Evolutionary conservation across 352 stramenopile genomes (phyloP).

Genomic region (Phytophthora colocasiae): DNA sequence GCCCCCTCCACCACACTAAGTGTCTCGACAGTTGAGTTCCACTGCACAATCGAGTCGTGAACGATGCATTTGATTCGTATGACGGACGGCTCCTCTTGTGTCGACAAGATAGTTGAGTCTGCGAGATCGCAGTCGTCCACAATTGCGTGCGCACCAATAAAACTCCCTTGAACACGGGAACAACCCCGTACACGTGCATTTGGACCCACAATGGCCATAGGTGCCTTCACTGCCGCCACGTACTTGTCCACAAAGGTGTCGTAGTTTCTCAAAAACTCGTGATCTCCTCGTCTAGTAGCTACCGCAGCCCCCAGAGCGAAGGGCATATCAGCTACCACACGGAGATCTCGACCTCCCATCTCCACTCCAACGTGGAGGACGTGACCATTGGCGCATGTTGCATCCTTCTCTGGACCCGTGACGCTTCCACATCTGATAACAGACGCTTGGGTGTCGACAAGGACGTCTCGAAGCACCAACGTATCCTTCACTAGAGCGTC

Average conservation of each 20-base stretch:
- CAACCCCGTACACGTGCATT: constrained; percentile 71
- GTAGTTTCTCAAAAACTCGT: constrained; percentile 50
- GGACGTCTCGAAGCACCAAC: constrained; percentile 51
- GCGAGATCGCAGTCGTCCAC: constrained; percentile 70
- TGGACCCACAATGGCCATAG: constrained; percentile 58
- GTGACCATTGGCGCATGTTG: constrained; percentile 60
- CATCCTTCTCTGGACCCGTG: constrained; percentile 24
- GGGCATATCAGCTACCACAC: constrained; percentile 74
- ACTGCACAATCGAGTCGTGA: constrained; percentile 72
- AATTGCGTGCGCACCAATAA: constrained; percentile 66
- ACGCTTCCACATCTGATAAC: constrained; percentile 79
- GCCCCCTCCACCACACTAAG: constrained; percentile 69
- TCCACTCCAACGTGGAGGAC: constrained; percentile 85
- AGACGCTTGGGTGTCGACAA: constrained; percentile 56
- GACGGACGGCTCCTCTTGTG: constrained; percentile 44
- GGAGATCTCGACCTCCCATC: constrained; percentile 76
- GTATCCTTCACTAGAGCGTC: constrained; percentile 81
- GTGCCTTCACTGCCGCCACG: constrained; percentile 43
- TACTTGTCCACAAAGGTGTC: constrained; percentile 64
- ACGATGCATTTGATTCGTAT: constrained; percentile 73
- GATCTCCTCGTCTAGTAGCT: constrained; percentile 49
- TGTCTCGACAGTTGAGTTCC: constrained; percentile 67
- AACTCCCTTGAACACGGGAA: constrained; percentile 62
- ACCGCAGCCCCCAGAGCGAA: constrained; percentile 65
- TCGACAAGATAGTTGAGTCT: constrained; percentile 77